Base-by-base conservation (phyloP, 2,329 filamentous ascomycete genomes). In the Botrytis squamosa region DNA sequence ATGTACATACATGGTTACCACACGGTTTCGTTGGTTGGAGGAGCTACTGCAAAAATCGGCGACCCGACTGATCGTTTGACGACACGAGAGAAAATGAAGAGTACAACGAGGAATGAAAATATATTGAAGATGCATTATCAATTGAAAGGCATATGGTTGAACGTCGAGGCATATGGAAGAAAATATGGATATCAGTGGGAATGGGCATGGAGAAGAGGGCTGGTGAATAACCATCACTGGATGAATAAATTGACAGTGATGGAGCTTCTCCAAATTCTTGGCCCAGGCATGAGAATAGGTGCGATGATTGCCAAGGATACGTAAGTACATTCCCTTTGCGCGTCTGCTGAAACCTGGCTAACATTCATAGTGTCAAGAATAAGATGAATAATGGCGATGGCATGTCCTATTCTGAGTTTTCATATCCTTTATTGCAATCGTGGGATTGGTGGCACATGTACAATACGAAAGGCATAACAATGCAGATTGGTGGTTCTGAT, bases 401-500 rank as follows among this genome's bases (percentile, higher is more conserved):
- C 78, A 95, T 99, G 92, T 97, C 95, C 0, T 92, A 97, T 79
- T 91, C 93, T 52, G 96, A 99, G 81, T 97, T 99, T 82, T 88
- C 90, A 60, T 99, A 99, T 80, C 96, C 97, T 1, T 84, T 99
- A 25, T 89, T 98, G 79, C 96, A 99, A 82, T 94, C 92, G 36
- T 98, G 95, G 92, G 96, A 99, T 82, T 99, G 95, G 89, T 98
- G 93, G 93, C 87, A 93, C 78, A 88, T 98, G 84, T 97, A 93
- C 75, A 87, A 88, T 65, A 86, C 87, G 38, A 88, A 86, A 70
- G 86, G 88, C 66, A 86, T 94, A 16, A 91, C 95, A 80, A 88
- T 98, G 81, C 94, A 99, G 83, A 93, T 99, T 70, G 96, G 96
- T 74, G 96, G 96, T 57, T 94, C 94, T 10, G 96, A 99, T 81